Conservation (phyloP, 768 basidiomycete species). For the Lentinula sp. region DNA sequence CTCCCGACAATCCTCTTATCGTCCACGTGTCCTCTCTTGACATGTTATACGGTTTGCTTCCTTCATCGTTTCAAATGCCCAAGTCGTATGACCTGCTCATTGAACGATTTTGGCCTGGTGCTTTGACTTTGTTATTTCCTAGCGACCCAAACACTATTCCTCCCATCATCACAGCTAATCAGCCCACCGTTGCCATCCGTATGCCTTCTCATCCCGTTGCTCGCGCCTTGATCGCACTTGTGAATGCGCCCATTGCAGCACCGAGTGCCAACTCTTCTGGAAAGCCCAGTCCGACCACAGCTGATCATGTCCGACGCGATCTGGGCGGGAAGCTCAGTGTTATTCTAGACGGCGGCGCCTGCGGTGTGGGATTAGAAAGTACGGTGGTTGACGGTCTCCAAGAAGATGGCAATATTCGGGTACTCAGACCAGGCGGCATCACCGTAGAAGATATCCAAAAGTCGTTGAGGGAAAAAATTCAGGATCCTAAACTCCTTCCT, state of each 20-base stretch:
- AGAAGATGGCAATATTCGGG: constrained; percentile 65
- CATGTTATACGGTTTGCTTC: constrained; percentile 79
- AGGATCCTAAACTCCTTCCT: constrained; percentile 29
- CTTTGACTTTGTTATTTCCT: constrained; percentile 89
- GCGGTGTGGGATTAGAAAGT: constrained; percentile 89
- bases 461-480: constrained; percentile 38
- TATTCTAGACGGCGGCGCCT: constrained; percentile 90
- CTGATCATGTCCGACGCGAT: constrained; percentile 79
- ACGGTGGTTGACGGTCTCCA: constrained; percentile 90
- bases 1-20: constrained; percentile 95
- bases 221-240: constrained; percentile 73
- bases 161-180: constrained; percentile 70
- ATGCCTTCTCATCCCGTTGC: constrained; percentile 96
- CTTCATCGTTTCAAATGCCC: constrained; percentile 55
- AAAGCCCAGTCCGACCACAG: constrained; percentile 88
- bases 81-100: constrained; percentile 69
- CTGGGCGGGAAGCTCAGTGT: constrained; percentile 66
- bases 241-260: constrained; percentile 79
- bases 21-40: constrained; percentile 83
- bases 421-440: constrained; percentile 88
- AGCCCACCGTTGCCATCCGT: constrained; percentile 80
- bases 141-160: constrained; percentile 57
- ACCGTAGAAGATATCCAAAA: constrained; percentile 82
- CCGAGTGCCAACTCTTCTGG: constrained; percentile 95
- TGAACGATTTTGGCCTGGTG: constrained; percentile 89